Evolutionary conservation across 2,329 filamentous ascomycete species (phyloP).

Genomic region (Calonectria fujianensis): DNA sequence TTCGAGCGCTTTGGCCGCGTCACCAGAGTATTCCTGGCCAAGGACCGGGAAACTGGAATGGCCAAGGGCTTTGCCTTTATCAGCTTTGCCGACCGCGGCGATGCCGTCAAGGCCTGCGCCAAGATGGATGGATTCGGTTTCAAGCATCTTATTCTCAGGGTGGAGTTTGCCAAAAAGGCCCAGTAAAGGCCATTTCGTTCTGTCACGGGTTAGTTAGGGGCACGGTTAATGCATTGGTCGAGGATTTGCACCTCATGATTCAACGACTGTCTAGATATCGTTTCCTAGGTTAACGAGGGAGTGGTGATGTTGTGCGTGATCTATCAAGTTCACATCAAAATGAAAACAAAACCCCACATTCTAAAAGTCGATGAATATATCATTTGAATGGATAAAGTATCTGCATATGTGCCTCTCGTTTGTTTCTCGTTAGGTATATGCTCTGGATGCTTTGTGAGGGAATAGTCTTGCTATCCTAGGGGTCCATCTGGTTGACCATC

Average conservation of each 20-base stretch:
- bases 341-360: slow-evolving; percentile 32
- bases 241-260: slow-evolving; percentile 55
- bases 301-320: slow-evolving; percentile 50
- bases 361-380: slow-evolving; percentile 25
- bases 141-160: slow-evolving; percentile 89
- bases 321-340: slow-evolving; percentile 43
- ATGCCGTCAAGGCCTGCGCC: slow-evolving; percentile 93
- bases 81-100: slow-evolving; percentile 91
- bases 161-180: slow-evolving; percentile 90
- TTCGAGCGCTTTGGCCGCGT: slow-evolving; percentile 98
- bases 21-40: slow-evolving; percentile 97
- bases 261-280: slow-evolving; percentile 52
- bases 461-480: not conserved
- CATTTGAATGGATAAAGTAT: not conserved
- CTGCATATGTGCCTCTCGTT: not conserved
- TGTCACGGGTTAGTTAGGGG: slow-evolving; percentile 57
- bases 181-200: slow-evolving; percentile 59
- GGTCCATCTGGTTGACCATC: not conserved
- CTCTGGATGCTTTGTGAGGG: not conserved
- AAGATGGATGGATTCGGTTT: slow-evolving; percentile 98
- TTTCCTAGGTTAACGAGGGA: slow-evolving; percentile 47
- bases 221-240: slow-evolving; percentile 56
- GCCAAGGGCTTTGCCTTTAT: slow-evolving; percentile 99
- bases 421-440: not conserved
- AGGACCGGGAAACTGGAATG: slow-evolving; percentile 95